Evolutionary conservation across 2,329 filamentous ascomycete species (phyloP), one percentile per base, ranked within the genome.

Genomic region (Lecanicillium sp.): DNA sequence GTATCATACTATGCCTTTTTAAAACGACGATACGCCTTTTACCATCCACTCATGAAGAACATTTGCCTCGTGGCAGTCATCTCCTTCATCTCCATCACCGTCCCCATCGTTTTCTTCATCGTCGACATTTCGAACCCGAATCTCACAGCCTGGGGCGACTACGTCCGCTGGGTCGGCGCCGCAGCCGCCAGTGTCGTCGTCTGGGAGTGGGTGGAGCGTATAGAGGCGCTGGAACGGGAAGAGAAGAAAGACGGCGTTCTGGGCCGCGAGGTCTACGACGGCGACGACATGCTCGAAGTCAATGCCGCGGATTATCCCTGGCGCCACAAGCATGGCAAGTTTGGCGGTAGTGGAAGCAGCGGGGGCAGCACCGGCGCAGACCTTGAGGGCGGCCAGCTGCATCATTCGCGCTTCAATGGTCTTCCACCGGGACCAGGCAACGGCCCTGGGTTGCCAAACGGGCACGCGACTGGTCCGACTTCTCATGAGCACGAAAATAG

Each of bases 181-280:
- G 90, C 90, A 0, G 90, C 90, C 1, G 90, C 90, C 23, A 95
- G 89, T 67, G 90, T 95, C n/a, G 87, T 95, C 19, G 90, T 96
- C 2, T 96, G 90, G 90, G 90, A 96, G 66, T 96, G 90, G 90
- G 90, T 96, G 3, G 90, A 96, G 66, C 79, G 90, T 21, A 96
- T 96, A 41, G 90, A 96, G 64, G 88, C 90, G 0, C 67, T 95
- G 52, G 90, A 96, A 69, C 81, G 90, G 56, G 90, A 95, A 64
- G 90, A 95, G 63, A 89, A 90, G 67, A 95, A 94, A 66, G 90
- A 95, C 57, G 90, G 90, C 1, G 94, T 96, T 48, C 69, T 96
- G 1, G 90, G 90, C 3, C 76, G 90, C 54, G 90, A 96, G 61
- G 83, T 96, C 0, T 95, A 95, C 60, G 90, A 96, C 56, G 90